Evolutionary conservation across 176 grass and related monocot genomes (phyloP).

Genomic region (Saccharum officinarum): DNA sequence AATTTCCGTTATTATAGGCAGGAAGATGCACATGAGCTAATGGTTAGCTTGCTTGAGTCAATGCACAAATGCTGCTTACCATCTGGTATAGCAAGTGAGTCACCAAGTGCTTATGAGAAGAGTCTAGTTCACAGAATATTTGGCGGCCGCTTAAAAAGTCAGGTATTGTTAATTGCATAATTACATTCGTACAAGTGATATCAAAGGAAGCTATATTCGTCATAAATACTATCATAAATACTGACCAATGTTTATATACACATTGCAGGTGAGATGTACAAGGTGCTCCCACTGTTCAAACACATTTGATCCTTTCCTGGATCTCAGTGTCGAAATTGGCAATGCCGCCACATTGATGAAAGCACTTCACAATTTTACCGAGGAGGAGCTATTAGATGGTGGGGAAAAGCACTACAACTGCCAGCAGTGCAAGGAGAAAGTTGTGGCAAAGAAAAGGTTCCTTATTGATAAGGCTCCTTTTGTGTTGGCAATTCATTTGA

Average conservation of each 20-base stretch:
- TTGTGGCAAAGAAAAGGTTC: conserved; percentile 81
- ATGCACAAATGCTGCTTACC: conserved; percentile 98
- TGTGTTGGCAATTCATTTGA: conserved; percentile 86
- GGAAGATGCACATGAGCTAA: conserved; percentile 96
- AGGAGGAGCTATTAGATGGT: conserved; percentile 77
- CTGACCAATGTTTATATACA: neutral
- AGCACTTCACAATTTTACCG: conserved; percentile 80
- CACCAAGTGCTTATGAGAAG: conserved; percentile 84
- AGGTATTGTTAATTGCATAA: conserved; percentile 51
- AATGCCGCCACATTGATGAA: conserved; percentile 70
- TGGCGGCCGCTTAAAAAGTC: conserved; percentile 88
- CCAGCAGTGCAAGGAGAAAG: conserved; percentile 83
- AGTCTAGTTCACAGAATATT: conserved; percentile 98
- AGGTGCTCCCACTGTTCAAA: conserved; percentile 81
- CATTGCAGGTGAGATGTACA: conserved; percentile 87
- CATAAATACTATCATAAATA: neutral
- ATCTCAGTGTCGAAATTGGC: conserved; percentile 96
- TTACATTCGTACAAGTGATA: neutral
- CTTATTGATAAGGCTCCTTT: conserved; percentile 78
- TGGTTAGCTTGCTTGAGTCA: conserved; percentile 96
- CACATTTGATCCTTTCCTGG: conserved; percentile 91
- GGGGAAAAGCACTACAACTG: conserved; percentile 89
- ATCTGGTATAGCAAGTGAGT: conserved; percentile 79
- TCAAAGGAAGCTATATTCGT: conserved; percentile 24
- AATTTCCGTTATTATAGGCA: conserved; percentile 88